Base-by-base conservation (phyloP, 2,329 filamentous ascomycete genomes). In the Orbilia javanica region DNA sequence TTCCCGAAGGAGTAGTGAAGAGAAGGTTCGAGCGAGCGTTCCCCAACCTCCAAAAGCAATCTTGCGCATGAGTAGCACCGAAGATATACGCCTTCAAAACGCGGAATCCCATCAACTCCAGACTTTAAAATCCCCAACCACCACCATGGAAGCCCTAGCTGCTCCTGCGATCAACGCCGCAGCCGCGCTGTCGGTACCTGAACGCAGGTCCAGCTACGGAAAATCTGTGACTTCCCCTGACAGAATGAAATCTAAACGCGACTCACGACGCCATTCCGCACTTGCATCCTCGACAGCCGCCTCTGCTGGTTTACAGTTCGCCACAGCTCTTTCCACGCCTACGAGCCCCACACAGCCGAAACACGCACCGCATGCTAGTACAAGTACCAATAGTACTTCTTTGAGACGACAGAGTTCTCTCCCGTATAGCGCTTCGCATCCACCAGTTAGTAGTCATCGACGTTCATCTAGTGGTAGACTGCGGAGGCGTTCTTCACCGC, bases 261-360 rank as follows among this genome's bases (percentile, higher is more conserved):
- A 66, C 13, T 72, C 71, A 25, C 67, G 76, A 75, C 70, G 63
- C 66, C 80, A 72, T 70, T 77, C 67, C 66, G 66, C 69, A 63
- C 79, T 80, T 62, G 80, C 81, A 50, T 78, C 77, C 42, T 72
- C 81, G 34, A 79, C 79, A 31, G 73, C 79, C 25, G 69, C 74
- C 36, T 52, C 72, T 20, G 62, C 78, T 36, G 79, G 81, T 22
- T 52, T 80, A 57, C 79, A 81, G 44, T 55, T 79, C 46, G 68
- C 75, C 20, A 79, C 79, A 13, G 80, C 80, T 11, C 70, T 82
- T 31, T 80, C 78, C 7, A 81, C 80, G 8, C 81, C 80, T 7
- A 76, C 68, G 29, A 80, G 80, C 50, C 62, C 79, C 53, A 69
- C 79, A 15, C 66, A 70, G 29, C 62, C 66, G 20, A 79, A 72